Evolutionary conservation across 768 basidiomycete species (phyloP).

Genomic region (Arthromyces matolae): DNA sequence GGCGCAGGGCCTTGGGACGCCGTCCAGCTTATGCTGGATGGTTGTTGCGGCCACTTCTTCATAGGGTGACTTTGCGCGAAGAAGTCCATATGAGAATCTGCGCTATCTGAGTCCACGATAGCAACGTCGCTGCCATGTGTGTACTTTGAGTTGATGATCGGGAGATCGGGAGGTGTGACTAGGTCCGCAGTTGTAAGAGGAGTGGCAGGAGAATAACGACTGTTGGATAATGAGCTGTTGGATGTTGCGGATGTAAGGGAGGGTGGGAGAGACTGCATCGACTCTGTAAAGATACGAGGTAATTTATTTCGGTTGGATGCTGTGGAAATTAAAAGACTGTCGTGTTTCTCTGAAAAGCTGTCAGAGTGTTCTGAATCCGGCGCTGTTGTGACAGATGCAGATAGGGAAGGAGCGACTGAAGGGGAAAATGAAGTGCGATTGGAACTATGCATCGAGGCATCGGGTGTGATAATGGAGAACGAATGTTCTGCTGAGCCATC

Average conservation of each 20-base stretch:
- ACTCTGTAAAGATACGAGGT: slow-evolving; percentile 18
- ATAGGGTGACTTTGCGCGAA: slow-evolving; percentile 10
- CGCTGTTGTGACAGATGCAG: slow-evolving; percentile 9
- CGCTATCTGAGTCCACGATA: not conserved
- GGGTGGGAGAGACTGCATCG: slow-evolving; percentile 23
- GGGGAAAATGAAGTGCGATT: slow-evolving; percentile 12
- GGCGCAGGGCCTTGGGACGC: slow-evolving; percentile 2
- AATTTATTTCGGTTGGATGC: slow-evolving; percentile 22
- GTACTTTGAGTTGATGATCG: slow-evolving; percentile 37
- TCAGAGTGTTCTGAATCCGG: slow-evolving; percentile 18
- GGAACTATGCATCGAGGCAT: slow-evolving; percentile 3
- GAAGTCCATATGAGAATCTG: slow-evolving; percentile 6
- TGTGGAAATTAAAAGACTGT: slow-evolving; percentile 1
- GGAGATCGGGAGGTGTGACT: slow-evolving; percentile 20
- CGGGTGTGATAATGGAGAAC: slow-evolving; percentile 1
- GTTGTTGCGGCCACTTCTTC: slow-evolving; percentile 28
- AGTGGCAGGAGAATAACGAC: slow-evolving; percentile 26
- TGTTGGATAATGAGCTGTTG: slow-evolving; percentile 28
- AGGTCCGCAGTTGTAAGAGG: slow-evolving; percentile 27
- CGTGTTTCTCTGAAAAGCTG: slow-evolving; percentile 6
- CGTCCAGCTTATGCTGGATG: slow-evolving; percentile 19
- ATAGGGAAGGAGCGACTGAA: slow-evolving; percentile 12
- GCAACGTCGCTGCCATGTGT: slow-evolving; percentile 6
- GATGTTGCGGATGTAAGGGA: slow-evolving; percentile 43
- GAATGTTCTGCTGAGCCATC: not conserved